Evolutionary conservation across 371 early-diverging fungal species (phyloP).

Genomic region (Mortierella sp.): DNA sequence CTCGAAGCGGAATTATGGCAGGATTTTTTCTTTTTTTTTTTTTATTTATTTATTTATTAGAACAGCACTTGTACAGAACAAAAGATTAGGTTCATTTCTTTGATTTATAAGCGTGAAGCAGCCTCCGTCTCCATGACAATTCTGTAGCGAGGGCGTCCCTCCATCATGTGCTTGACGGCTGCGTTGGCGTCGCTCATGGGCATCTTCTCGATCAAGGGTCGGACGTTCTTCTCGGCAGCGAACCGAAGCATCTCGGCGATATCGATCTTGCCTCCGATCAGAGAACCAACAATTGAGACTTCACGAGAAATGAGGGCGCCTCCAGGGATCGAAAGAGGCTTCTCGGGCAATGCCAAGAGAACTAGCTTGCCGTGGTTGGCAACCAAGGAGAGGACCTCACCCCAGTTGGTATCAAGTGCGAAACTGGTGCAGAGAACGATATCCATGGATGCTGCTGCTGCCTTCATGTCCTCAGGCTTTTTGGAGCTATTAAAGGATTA

Average conservation of each 20-base stretch:
- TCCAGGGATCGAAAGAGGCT: constrained; percentile 60
- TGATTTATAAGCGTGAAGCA: constrained; percentile 19
- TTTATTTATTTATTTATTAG: not conserved
- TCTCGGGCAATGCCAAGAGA: constrained; percentile 78
- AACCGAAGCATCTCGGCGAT: constrained; percentile 78
- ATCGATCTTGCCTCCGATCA: constrained; percentile 73
- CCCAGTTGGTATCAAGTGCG: constrained; percentile 65
- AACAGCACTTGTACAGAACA: not conserved
- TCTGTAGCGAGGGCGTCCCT: constrained; percentile 78
- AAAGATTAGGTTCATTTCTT: not conserved
- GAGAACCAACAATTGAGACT: constrained; percentile 73
- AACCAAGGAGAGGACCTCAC: constrained; percentile 61
- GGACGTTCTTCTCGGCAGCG: constrained; percentile 74
- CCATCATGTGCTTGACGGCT: constrained; percentile 68
- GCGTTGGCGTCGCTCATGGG: constrained; percentile 74
- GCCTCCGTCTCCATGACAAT: constrained; percentile 67
- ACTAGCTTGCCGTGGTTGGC: constrained; percentile 67
- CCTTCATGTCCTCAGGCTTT: constrained; percentile 48
- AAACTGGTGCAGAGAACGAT: constrained; percentile 70
- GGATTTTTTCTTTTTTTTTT: not conserved
- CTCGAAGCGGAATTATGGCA: too few species aligned
- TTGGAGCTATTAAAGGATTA: constrained; percentile 17
- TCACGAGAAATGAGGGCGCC: constrained; percentile 62
- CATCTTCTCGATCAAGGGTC: constrained; percentile 75
- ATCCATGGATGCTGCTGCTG: constrained; percentile 56